Base-by-base conservation (phyloP, 2,329 filamentous ascomycete species). In the Aureobasidium sp. region DNA sequence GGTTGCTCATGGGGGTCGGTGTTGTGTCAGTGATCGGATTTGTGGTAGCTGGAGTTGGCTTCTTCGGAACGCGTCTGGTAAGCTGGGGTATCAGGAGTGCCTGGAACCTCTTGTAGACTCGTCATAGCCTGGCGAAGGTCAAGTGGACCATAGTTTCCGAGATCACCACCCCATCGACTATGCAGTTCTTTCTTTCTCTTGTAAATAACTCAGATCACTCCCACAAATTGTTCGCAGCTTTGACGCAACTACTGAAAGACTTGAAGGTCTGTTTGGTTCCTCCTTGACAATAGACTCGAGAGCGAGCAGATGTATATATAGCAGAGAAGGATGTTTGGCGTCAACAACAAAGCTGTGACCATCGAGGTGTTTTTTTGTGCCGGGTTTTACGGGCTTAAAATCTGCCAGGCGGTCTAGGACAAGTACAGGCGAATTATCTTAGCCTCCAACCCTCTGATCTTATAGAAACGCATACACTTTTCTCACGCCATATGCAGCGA, bases 1-100 rank as follows among this genome's bases (percentile, higher is more conserved):
- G 77, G 12, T 69, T 84, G 59, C 66, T 78, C 3, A 67, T 80
- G 10, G 79, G 74, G 15, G 62, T 71, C 8, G 72, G 69, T 6
- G 63, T 68, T 6, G 42, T 71, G 47, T 70, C 67, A 20, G 42
- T 71, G 36, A 46, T 70, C 32, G 68, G 63, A 26, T 74, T 67
- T 67, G 61, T 64, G 23, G 44, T 41, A 1, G n/a, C 62, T 32
- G 66, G 65, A 61, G 39, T 66, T 23, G 50, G 62, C 12, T 17
- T 41, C 6, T 9, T 44, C 5, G 46, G 57, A 32, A 26, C 13
- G 15, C 44, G 57, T 15, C 6, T 51, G 13, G 37, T 36, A 13
- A 42, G 15, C 4, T 58, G 55, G 55, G 32, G 32, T 1, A 12
- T 58, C 20, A 58, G 23, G 42, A 58, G 55, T 10, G 42, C 42